Percentiles rank a stretch among this genome's conserved stretches.
phyloP scores from a whole-genome alignment of 371 early-diverging fungal genomes.

The Mortierella sp. region DNA sequence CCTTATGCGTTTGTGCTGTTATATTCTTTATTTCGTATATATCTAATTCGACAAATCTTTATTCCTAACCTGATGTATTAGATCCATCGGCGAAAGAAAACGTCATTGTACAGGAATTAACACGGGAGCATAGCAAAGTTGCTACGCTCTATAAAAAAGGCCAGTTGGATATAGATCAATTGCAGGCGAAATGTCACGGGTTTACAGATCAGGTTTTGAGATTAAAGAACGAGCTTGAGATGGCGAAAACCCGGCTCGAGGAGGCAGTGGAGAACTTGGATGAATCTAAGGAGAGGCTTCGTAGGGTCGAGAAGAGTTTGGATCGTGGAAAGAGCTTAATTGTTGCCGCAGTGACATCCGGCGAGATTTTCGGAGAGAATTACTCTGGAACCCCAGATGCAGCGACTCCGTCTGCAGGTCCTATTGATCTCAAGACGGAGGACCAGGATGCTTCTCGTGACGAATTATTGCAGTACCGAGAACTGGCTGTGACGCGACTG shows the following conservation, averaged over 20 bases:
- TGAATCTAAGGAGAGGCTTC: slow-evolving; percentile 38
- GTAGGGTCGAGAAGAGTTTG: slow-evolving; percentile 29
- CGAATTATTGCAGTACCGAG: slow-evolving; percentile 58
- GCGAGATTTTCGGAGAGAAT: slow-evolving; percentile 52
- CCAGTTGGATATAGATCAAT: slow-evolving; percentile 34
- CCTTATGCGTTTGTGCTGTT: neutral
- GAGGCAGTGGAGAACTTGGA: slow-evolving; percentile 38
- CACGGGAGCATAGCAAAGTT: slow-evolving; percentile 36
- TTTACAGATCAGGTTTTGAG: slow-evolving; percentile 44
- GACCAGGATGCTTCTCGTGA: slow-evolving; percentile 43
- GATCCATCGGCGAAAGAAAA: slow-evolving; percentile 38
- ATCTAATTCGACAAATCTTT: neutral
- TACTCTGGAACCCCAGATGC: slow-evolving; percentile 33
- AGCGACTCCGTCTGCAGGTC: slow-evolving; percentile 21
- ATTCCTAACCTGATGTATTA: neutral
- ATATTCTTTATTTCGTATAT: neutral
- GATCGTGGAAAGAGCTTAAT: slow-evolving; percentile 46
- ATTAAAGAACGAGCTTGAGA: slow-evolving; percentile 40
- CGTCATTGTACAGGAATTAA: slow-evolving; percentile 22
- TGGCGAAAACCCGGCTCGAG: slow-evolving; percentile 36
- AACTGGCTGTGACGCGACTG: slow-evolving; percentile 66
- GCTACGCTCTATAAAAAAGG: slow-evolving; percentile 34
- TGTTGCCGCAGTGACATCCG: slow-evolving; percentile 49
- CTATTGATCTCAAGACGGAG: slow-evolving; percentile 24
- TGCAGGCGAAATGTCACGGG: slow-evolving; percentile 41